Percentiles rank a stretch among this genome's conserved stretches.
Evolutionary conservation across 441 rosid genomes (phyloP).

Genomic region (Eutrema salsugineum): DNA sequence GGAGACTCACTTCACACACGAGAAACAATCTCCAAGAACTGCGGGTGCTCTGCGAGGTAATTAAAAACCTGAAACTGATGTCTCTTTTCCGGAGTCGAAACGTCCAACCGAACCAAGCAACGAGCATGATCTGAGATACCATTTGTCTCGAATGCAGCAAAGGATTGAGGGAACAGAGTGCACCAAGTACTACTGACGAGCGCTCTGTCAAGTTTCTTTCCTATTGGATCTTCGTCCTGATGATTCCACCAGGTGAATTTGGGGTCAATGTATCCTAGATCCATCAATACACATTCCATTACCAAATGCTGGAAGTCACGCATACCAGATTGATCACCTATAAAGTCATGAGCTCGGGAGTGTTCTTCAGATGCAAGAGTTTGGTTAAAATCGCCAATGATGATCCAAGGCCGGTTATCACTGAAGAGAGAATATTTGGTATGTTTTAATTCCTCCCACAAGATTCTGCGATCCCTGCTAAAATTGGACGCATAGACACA

Average conservation of each 20-base stretch:
- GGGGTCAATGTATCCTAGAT: rapidly evolving
- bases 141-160: too few relatives aligned
- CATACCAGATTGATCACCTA: neutral
- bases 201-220: neutral
- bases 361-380: neutral
- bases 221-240: neutral
- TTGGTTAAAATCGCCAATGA: neutral
- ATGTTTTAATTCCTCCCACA: neutral
- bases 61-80: too few relatives aligned
- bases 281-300: rapidly evolving
- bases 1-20: too few relatives aligned
- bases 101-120: too few relatives aligned
- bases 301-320: neutral
- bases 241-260: neutral
- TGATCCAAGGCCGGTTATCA: too few relatives aligned
- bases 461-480: rapidly evolving
- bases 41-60: too few relatives aligned
- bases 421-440: too few relatives aligned
- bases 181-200: neutral
- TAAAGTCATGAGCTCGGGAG: too few relatives aligned
- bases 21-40: too few relatives aligned
- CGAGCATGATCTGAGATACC: too few relatives aligned
- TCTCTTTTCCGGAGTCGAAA: too few relatives aligned
- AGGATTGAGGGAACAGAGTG: too few relatives aligned
- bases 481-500: neutral